Base-by-base conservation (phyloP, 371 early-diverging fungal species). In the Mucor indicus region DNA sequence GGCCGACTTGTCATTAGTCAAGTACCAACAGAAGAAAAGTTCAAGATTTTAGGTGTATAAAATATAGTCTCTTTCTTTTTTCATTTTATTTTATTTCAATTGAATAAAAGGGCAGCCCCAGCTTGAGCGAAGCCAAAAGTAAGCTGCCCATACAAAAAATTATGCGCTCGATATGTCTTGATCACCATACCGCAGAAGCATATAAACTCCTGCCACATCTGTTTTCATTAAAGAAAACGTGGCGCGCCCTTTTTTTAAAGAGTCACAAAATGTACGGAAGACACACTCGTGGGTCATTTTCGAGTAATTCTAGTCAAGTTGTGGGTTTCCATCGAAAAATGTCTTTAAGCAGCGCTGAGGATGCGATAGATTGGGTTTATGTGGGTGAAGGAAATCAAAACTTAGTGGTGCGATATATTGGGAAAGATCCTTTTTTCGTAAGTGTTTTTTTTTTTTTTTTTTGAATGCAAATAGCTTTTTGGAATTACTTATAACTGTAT, bases 1-100 rank as follows among this genome's bases (percentile, higher is more conserved):
- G 97, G 97, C 1, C 81, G 93, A 12, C 77, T 94, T 12, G 90
- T 94, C 7, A 83, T 96, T 38, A 92, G 89, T 58, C 73, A 81
- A 46, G 96, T 96, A 4, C 97, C 96, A 1, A 69, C 77, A 20
- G 81, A 82, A 8, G 91, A 93, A 61, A 94, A 94, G 62, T 94
- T 93, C 60, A 91, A 86, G 53, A 93, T 96, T 38, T 65, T 96
- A 17, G 76, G 76, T 38, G 63, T 76, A 19, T 76, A 60, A 68
- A 15, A 22, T 27, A 16, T 16, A 11, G 17, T 19, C 16, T 30
- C 25, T 24, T 31, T 40, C 19, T 30, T 39, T 27, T 43, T 25
- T 43, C 23, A 37, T 44, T 11, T 36, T 33, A 46, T 35, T 44
- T 30, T 27, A 49, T 44, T 49, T 20, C 17, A 42, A 17, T n/a